Evolutionary conservation across 108 stramenopile genomes (phyloP), one percentile per base, ranked within the genome.

Genomic region (Seminavis robusta): DNA sequence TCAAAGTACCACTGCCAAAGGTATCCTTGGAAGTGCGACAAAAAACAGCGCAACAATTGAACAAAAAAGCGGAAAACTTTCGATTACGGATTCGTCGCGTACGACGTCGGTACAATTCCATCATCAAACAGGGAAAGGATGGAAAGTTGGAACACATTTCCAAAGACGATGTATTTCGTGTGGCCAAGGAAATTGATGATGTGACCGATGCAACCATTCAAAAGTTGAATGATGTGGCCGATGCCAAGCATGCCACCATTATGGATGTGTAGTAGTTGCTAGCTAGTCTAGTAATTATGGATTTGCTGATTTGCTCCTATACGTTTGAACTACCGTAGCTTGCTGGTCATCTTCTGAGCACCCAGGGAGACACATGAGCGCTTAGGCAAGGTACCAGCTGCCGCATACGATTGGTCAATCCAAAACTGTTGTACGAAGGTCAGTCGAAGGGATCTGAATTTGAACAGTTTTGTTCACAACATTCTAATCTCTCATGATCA

Each of bases 101-200:
- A 26, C 73, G 92, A 54, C 74, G 86, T 23, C 74, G 65, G 56
- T 83, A 81, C 13, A 80, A 83, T 80, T 84, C 89, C 57, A 49
- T 75, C 42, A 67, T 87, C 34, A 93, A 90, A 43, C 69, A 74
- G 47, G 92, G 88, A 0, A 79, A 64, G 59, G 84, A 87, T 63
- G 92, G 91, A 17, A 89, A 89, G 65, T 37, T 93, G 11, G 70
- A 79, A 27, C 85, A 85, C 20, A 67, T 89, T 52, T 84, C 81
- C 11, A 89, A 93, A 33, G 92, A 93, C 73, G 92, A 93, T 51
- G 92, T 88, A 34, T 93, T 89, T 72, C 78, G 86, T 8, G 67
- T 65, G 29, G 83, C 64, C 1, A 88, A 89, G 49, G 88, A 93
- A 11, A 70, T 93, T 37, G 88, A 93, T 24, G 40, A 69, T 39